Percentiles rank a stretch among this genome's conserved stretches.
Evolutionary conservation across 2,329 filamentous ascomycete species (phyloP).

Genomic region (Penicillium digitatum): DNA sequence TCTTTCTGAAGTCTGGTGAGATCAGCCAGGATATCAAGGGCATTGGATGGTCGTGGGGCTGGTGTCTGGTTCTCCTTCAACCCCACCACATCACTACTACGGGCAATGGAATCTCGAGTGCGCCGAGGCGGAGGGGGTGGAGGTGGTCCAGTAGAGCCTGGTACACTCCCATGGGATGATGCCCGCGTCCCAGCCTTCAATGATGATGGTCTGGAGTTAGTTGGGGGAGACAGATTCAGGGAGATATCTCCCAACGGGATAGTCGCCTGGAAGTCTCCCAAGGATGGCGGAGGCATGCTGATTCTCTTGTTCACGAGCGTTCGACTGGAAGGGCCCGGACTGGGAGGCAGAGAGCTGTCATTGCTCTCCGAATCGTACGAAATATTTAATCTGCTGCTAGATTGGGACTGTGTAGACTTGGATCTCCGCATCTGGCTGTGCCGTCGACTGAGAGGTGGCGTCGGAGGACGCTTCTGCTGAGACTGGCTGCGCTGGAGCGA

Average conservation of each 20-base stretch:
- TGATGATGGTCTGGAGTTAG: slow-evolving; percentile 18
- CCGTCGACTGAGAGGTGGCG: slow-evolving; percentile 48
- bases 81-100: slow-evolving; percentile 31
- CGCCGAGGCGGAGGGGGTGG: slow-evolving; percentile 48
- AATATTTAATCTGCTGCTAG: slow-evolving; percentile 33
- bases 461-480: slow-evolving; percentile 44
- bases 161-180: slow-evolving; percentile 24
- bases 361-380: slow-evolving; percentile 47
- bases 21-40: slow-evolving; percentile 65
- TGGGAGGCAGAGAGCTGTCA: slow-evolving; percentile 26
- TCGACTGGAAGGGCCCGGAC: slow-evolving; percentile 25
- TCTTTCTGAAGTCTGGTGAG: slow-evolving; percentile 68
- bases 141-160: slow-evolving; percentile 34
- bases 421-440: slow-evolving; percentile 45
- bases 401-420: slow-evolving; percentile 34
- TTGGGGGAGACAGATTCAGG: slow-evolving; percentile 16
- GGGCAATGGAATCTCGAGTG: slow-evolving; percentile 41
- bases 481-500: slow-evolving; percentile 31
- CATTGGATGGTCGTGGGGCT: slow-evolving; percentile 40
- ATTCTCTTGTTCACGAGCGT: slow-evolving; percentile 17
- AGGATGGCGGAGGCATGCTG: slow-evolving; percentile 21
- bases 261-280: slow-evolving; percentile 9
- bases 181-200: slow-evolving; percentile 30
- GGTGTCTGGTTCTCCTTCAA: slow-evolving; percentile 23
- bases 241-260: slow-evolving; percentile 2